phyloP scores from a whole-genome alignment of 805 yeast genomes.

The Isabelozyma pseudorhagii region DNA sequence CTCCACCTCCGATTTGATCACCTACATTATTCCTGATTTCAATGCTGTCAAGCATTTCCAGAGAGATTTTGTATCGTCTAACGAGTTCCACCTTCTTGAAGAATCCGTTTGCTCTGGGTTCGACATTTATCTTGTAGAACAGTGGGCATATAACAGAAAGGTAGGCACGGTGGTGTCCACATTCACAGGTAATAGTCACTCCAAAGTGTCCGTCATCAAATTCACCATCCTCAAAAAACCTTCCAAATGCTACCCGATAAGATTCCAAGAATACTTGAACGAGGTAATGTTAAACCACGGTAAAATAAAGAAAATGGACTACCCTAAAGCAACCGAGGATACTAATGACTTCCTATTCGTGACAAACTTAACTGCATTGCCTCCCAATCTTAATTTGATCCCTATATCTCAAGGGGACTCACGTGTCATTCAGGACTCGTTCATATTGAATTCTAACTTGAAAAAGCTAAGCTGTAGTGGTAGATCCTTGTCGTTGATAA shows the following conservation, averaged over 20 bases:
- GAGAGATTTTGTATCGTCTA: constrained; percentile 28
- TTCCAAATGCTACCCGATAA: constrained; percentile 45
- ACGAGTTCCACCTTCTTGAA: constrained; percentile 41
- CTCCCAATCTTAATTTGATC: constrained; percentile 68
- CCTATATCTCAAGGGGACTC: constrained; percentile 63
- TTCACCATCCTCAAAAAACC: constrained; percentile 52
- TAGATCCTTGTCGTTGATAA: constrained; percentile 68
- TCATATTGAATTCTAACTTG: constrained; percentile 72
- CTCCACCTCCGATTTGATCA: constrained; percentile 20
- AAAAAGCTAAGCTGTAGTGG: constrained; percentile 81
- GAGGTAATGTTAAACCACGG: constrained; percentile 67
- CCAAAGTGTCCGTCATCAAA: constrained; percentile 55
- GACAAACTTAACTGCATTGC: constrained; percentile 78
- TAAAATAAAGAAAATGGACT: constrained; percentile 55
- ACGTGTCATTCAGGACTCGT: constrained; percentile 50
- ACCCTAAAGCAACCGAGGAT: background rate
- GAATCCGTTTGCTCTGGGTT: constrained; percentile 62
- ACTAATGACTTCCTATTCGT: constrained; percentile 53
- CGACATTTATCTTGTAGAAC: constrained; percentile 90
- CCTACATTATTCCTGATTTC: constrained; percentile 54
- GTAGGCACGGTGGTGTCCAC: constrained; percentile 69
- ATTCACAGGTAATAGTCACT: constrained; percentile 80
- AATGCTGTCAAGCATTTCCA: constrained; percentile 49
- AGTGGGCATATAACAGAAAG: constrained; percentile 80
- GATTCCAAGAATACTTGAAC: constrained; percentile 58